phyloP scores from a whole-genome alignment of 129 eudicot genomes.

The Flaveria trinervia region DNA sequence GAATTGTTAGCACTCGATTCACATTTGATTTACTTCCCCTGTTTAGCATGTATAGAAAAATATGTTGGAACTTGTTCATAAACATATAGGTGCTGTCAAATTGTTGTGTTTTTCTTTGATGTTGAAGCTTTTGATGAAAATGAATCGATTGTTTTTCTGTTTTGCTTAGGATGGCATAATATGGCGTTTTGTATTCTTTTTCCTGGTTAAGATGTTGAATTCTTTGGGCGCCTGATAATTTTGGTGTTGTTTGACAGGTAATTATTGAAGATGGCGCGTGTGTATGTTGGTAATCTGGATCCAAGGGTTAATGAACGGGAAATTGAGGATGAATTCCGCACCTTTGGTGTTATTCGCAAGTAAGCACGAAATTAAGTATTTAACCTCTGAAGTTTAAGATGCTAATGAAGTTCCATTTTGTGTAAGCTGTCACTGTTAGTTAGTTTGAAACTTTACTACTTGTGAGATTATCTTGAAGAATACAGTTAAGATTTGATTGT shows the following conservation, averaged over 20 bases:
- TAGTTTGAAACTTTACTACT: not conserved
- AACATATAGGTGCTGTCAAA: no score
- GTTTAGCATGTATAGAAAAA: no score
- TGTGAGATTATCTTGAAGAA: not conserved
- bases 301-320: conserved; percentile 78
- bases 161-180: conserved; percentile 2
- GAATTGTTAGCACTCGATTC: not conserved
- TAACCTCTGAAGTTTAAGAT: no score
- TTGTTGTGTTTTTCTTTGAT: not conserved
- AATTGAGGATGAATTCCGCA: conserved; percentile 82
- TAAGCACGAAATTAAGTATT: conserved; percentile 13
- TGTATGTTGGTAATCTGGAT: conserved; percentile 81
- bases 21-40: not conserved
- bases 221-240: not conserved
- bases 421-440: not conserved
- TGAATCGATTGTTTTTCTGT: not conserved
- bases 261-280: conserved; percentile 64
- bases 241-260: conserved; percentile 33
- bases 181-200: not conserved
- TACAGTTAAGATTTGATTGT: not conserved
- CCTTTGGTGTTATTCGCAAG: conserved; percentile 74
- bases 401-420: not conserved
- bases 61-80: no score
- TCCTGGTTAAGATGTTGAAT: not conserved
- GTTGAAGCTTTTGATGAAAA: not conserved